These are phyloP conservation scores for Thinopyrum elongatum DNA, from an alignment of 176 grass and related monocot species.

Conservation along the genomic window DNA sequence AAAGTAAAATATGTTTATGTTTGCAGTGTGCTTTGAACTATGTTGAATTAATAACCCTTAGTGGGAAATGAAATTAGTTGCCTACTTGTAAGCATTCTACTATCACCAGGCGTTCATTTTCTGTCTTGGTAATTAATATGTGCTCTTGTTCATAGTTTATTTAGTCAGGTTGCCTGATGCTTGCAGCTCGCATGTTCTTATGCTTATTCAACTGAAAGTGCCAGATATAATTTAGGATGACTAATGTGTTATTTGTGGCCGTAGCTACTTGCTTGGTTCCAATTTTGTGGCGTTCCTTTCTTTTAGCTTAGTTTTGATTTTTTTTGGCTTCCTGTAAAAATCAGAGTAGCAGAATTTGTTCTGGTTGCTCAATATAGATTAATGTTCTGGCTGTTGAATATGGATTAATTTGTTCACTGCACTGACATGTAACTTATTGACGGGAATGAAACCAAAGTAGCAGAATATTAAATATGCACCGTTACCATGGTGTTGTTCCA, in stretches of 20 bases:
- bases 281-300: background rate
- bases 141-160: background rate
- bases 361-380: background rate
- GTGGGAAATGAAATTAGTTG: background rate
- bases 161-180: background rate
- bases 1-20: conserved; percentile 2
- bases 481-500: background rate
- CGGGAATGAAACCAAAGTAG: background rate
- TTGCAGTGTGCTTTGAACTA: background rate
- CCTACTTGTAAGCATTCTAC: background rate
- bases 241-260: background rate
- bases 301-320: background rate
- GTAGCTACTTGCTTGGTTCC: background rate
- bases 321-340: conserved; percentile 13
- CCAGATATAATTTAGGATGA: background rate
- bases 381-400: background rate
- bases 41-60: background rate
- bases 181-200: background rate
- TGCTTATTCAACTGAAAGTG: background rate
- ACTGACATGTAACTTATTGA: background rate
- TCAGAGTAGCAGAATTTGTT: background rate
- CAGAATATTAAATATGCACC: conserved; percentile 1
- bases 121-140: background rate
- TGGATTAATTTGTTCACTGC: background rate
- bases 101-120: background rate